Percentiles rank a stretch among this genome's conserved stretches.
Evolutionary conservation across 2,329 filamentous ascomycete genomes (phyloP).

Genomic region (Lachnellula subtilissima): DNA sequence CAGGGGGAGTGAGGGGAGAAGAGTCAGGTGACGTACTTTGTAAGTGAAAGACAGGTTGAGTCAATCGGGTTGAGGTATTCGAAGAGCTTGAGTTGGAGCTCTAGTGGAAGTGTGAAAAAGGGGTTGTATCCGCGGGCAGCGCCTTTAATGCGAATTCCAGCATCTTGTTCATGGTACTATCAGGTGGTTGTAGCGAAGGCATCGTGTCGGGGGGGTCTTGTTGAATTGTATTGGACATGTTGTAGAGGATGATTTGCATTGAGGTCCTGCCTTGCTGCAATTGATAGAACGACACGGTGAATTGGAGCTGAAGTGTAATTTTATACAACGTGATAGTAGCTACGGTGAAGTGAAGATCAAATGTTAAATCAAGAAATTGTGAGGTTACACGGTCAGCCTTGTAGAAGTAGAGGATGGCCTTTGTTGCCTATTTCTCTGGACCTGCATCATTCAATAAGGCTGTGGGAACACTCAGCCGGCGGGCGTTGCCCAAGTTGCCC

Average conservation of each 20-base stretch:
- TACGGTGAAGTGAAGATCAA: background rate
- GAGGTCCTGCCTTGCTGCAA: background rate
- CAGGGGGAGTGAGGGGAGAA: background rate
- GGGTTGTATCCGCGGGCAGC: background rate
- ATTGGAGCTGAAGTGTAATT: background rate
- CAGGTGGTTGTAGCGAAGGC: background rate
- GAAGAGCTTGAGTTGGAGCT: conserved; percentile 20
- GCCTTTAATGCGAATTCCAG: background rate
- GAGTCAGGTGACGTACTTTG: conserved; percentile 13
- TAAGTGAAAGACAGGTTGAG: conserved; percentile 3
- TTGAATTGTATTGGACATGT: background rate
- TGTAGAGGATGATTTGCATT: background rate
- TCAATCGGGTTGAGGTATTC: conserved; percentile 19
- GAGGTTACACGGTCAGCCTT: background rate
- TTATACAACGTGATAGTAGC: background rate
- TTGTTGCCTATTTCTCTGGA: background rate
- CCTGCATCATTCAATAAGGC: background rate
- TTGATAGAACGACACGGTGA: no score
- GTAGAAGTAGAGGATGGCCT: background rate
- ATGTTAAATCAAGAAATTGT: background rate
- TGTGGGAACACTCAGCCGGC: background rate
- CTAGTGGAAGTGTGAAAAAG: conserved; percentile 13
- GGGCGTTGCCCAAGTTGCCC: background rate
- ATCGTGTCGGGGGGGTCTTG: background rate
- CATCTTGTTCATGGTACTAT: background rate